Evolutionary conservation across 2,329 filamentous ascomycete genomes (phyloP), one percentile per base, ranked within the genome.

Genomic region (Magnaporthiopsis rhizophila): DNA sequence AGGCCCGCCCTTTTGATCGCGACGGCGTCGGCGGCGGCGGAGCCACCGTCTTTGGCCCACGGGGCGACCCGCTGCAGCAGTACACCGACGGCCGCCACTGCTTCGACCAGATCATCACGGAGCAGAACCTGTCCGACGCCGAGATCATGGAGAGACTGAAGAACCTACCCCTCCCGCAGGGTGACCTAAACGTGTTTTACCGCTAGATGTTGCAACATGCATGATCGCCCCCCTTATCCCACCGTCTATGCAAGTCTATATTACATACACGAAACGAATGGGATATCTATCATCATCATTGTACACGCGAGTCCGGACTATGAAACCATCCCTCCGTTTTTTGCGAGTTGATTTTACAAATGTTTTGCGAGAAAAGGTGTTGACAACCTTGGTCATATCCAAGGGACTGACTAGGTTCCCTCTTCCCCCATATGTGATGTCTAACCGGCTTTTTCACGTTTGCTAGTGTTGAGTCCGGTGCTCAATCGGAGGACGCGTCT

Each of bases 71-170:
- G 32, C 71, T 94, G 72, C 81, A 87, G 68, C 82, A 79, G 70
- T 94, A 90, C 71, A 81, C 89, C 13, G 89, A 94, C 74, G 91
- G 91, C 0, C 83, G 83, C 68, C 89, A 92, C 72, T 86, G 84
- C 69, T 90, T 94, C 74, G 91, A 95, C 76, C 87, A 93, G 79
- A 91, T 94, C 68, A 91, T 90, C 72, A 90, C 88, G 1, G 90
- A 92, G 77, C 81, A 87, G 73, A 87, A 89, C 67, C 72, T 91
- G 72, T 85, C 84, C 8, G 89, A 93, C 71, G 81, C 80, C 65
- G 87, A 90, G 71, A 86, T 93, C 21, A 81, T 91, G 77, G 85
- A 86, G 53, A 86, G 83, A 73, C 75, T 95, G 61, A 87, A 86
- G 74, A 81, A 78, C 50, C 77, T 88, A 38, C 80, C 79, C 2